These are phyloP conservation scores for Wickerhamomyces rabaulensis DNA, from an alignment of 805 yeast genomes.

Conservation along the genomic window DNA sequence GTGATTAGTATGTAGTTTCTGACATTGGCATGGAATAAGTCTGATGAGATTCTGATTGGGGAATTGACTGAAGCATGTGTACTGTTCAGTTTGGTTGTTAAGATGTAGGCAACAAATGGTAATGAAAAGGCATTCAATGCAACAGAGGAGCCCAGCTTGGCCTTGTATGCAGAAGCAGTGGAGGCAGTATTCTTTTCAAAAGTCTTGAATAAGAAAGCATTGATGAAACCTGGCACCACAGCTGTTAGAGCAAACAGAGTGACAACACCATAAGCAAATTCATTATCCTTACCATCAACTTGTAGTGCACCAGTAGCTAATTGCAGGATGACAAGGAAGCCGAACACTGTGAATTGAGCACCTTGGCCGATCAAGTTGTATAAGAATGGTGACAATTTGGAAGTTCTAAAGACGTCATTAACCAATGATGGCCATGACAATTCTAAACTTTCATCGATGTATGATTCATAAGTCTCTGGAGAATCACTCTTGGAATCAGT, in stretches of 20 bases:
- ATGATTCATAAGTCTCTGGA: background rate
- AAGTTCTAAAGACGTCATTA: slow-evolving; percentile 22
- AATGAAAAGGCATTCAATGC: slow-evolving; percentile 16
- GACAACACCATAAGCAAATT: slow-evolving; percentile 5
- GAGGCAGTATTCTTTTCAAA: slow-evolving; percentile 10
- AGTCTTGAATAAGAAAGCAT: slow-evolving; percentile 16
- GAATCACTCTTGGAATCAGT: background rate
- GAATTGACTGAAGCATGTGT: slow-evolving; percentile 21
- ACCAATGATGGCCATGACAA: slow-evolving; percentile 23
- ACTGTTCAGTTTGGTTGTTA: slow-evolving; percentile 11
- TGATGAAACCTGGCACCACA: slow-evolving; percentile 12
- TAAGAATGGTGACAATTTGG: slow-evolving; percentile 6
- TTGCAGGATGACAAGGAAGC: slow-evolving; percentile 2
- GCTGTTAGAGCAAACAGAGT: slow-evolving; percentile 12
- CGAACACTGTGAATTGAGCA: slow-evolving; percentile 12
- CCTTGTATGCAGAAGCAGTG: slow-evolving; percentile 1
- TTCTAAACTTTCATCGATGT: slow-evolving; percentile 13
- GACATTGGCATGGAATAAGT: slow-evolving; percentile 1
- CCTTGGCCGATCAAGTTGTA: slow-evolving; percentile 18
- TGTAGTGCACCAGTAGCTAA: slow-evolving; percentile 9
- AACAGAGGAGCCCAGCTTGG: slow-evolving; percentile 1
- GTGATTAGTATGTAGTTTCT: slow-evolving; percentile 11
- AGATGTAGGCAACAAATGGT: slow-evolving; percentile 13
- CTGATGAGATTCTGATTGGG: slow-evolving; percentile 15
- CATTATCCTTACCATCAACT: slow-evolving; percentile 10